Evolutionary conservation across 1,284 basidiomycete species (phyloP), one percentile per base, ranked within the genome.

Genomic region (Fomitopsis schrenkii): DNA sequence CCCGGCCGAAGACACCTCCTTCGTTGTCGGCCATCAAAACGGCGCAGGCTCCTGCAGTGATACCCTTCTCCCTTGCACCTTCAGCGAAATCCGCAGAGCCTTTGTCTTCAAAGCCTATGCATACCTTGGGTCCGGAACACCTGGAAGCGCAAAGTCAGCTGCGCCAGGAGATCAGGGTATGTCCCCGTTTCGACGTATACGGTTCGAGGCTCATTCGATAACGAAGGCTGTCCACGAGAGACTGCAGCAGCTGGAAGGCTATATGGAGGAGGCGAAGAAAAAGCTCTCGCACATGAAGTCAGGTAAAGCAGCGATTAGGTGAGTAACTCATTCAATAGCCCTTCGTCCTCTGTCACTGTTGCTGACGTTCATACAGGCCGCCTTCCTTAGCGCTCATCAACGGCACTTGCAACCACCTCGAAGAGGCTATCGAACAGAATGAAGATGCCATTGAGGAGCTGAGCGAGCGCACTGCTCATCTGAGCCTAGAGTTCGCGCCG

Each of bases 61-160:
- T 12, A 22, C 52, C 52, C 7, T 54, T 54, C 35, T 54, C 52
- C 7, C 52, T 54, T 17, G 52, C 35, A 3, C 35, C 22, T 22
- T 22, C 52, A 40, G 35, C 52, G 5, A 38, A 35, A 53, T 6
- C 45, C 45, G 45, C 22, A 14, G 19, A 19, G 19, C 6, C 48
- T 10, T 15, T 9, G 12, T 22, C 26, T 5, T 12, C 48, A 12
- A 50, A 22, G 48, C 9, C 26, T 26, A 4, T 35, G 4, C 81
- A 93, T 57, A 87, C 88, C n/a, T 79, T 96, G n/a, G 90, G 89
- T 6, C 94, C 94, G 0, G 94, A 96, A 69, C 88, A 93, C 69
- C 77, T 87, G n/a, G 94, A 95, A 72, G 88, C 86, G 3, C 94
- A 94, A 70, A 84, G 79, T 12, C 86, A 88, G 59, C 75, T 96